These are phyloP conservation scores for Candida mesenterica DNA, from an alignment of 1,139 yeast species.

Conservation along the genomic window DNA sequence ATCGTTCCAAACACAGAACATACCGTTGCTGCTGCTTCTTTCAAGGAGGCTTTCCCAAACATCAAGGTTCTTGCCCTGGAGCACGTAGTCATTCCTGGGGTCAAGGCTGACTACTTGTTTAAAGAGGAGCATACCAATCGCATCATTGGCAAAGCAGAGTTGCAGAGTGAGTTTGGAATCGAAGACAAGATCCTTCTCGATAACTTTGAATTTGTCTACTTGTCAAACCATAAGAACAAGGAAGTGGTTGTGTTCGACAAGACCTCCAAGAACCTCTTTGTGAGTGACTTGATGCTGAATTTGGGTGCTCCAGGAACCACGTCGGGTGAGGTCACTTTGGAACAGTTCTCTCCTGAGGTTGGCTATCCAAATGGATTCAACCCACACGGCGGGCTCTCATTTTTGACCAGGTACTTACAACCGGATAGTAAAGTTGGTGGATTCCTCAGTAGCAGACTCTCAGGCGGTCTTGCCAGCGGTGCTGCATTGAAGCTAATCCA, in stretches of 20 bases:
- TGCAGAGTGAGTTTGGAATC: conserved; percentile 25
- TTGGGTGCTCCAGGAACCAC: conserved; percentile 16
- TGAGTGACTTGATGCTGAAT: conserved; percentile 25
- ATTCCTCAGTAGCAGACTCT: conserved; percentile 27
- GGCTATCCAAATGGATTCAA: conserved; percentile 20
- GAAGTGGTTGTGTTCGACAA: conserved; percentile 24
- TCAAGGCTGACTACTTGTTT: conserved; percentile 34
- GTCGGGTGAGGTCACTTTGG: conserved; percentile 18
- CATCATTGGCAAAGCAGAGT: conserved; percentile 20
- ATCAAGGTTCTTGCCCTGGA: conserved; percentile 50
- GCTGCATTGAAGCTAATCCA: conserved; percentile 19
- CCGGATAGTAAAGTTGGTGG: conserved; percentile 25
- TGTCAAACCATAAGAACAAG: conserved; percentile 20
- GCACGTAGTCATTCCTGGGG: conserved; percentile 21
- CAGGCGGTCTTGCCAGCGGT: conserved; percentile 14
- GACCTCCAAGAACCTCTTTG: conserved; percentile 19
- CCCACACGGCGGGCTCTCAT: conserved; percentile 23
- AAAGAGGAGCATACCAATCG: conserved; percentile 17
- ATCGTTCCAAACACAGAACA: conserved; percentile 56
- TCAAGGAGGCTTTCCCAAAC: conserved; percentile 47
- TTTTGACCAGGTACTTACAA: conserved; percentile 20
- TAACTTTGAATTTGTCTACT: conserved; percentile 24
- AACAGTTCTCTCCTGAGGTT: conserved; percentile 20
- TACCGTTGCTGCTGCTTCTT: conserved; percentile 54
- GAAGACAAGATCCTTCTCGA: conserved; percentile 17